Base-by-base conservation (phyloP, 495 filamentous ascomycete genomes). In the Tuber magnatum region DNA sequence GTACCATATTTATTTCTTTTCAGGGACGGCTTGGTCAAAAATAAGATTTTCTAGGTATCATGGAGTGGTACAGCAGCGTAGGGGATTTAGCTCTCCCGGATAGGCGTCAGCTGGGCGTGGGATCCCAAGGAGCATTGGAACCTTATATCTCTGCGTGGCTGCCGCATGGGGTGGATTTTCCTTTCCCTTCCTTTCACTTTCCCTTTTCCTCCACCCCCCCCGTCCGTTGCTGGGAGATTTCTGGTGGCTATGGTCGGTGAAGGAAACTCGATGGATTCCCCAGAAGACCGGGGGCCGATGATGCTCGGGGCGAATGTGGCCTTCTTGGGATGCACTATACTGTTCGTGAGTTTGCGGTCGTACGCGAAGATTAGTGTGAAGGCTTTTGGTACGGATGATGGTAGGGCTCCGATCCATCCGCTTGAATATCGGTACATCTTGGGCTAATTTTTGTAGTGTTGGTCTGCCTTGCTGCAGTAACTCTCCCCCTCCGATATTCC, bases 321-420 rank as follows among this genome's bases (percentile, higher is more conserved):
- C 12, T 65, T 28, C 32, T 65, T 65, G 56, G 56, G 56, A 35
- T 65, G 56, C 35, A 65, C 28, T 32, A 65, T 65, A 65, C 56
- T 65, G 56, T 65, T 65, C 1, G 56, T 65, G 56, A 14, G 28
- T 20, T 65, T 65, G 6, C 56, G 56, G 14, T 65, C 6, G 5
- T 65, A 35, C 14, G 9, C 56, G 28, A 65, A 14, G 56, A 6
- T 65, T 65, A 35, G 56, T 65, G 32, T 65, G 56, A 65, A 65
- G 24, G 70, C 76, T 70, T 72, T 79, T 70, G 72, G 77, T 43
- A 72, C 41, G 76, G 77, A 79, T 79, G 77, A 79, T 78, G 12
- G 77, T 79, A 79, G 41, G 76, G 32, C 72, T 22, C 28, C 18
- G 35, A 35, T 28, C 18, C 20, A 61, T 43, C n/a, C 40, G 28